phyloP scores from a whole-genome alignment of 306 rosid species.

The Coriaria nepalensis region DNA sequence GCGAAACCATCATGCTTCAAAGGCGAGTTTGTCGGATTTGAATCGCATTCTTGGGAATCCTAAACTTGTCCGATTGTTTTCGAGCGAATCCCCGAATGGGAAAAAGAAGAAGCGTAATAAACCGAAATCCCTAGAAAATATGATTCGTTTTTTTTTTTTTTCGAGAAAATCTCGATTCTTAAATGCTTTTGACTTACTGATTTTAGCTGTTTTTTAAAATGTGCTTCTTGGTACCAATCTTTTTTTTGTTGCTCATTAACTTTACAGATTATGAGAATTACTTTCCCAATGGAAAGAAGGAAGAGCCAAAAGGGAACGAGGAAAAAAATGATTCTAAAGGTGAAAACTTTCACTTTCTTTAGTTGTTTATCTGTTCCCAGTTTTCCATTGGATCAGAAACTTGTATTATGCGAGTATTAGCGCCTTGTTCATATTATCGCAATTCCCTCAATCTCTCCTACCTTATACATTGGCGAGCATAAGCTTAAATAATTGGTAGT shows the following conservation, averaged over 20 bases:
- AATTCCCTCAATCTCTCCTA: too few relatives aligned
- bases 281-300: slow-evolving; percentile 84
- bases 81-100: slow-evolving; percentile 55
- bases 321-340: slow-evolving; percentile 78
- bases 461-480: too few relatives aligned
- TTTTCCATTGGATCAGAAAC: not conserved
- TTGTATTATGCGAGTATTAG: not conserved
- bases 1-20: slow-evolving; percentile 40
- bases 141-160: not conserved
- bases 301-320: slow-evolving; percentile 52
- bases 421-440: not conserved
- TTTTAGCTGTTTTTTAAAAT: not conserved
- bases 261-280: slow-evolving; percentile 75
- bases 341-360: not conserved
- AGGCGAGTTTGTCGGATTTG: slow-evolving; percentile 29
- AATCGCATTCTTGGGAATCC: slow-evolving; percentile 44
- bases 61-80: slow-evolving; percentile 43
- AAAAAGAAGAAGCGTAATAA: slow-evolving; percentile 54
- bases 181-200: not conserved
- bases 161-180: not conserved
- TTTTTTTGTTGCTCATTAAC: not conserved
- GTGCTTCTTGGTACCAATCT: not conserved
- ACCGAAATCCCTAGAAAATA: not conserved
- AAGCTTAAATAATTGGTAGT: too few relatives aligned
- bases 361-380: slow-evolving; percentile 1